Conservation (phyloP, 1,139 yeast species). For the Pichia sp. region DNA sequence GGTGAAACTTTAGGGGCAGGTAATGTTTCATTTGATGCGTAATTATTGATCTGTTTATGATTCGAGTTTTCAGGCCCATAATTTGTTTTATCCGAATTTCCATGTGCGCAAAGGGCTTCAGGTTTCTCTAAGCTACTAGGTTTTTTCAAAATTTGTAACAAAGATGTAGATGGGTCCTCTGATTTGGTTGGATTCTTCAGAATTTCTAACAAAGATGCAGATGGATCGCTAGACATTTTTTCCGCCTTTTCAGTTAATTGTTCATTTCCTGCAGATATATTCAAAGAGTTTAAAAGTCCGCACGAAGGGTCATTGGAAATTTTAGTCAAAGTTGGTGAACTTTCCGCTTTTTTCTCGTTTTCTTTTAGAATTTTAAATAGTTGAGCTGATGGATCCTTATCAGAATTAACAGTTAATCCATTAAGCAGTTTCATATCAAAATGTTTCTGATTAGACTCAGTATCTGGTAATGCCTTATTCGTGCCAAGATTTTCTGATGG, state of each 20-base stretch:
- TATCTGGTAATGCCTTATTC: no score
- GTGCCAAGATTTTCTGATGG: no score
- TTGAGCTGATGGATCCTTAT: conserved; percentile 9
- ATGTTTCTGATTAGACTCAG: not conserved
- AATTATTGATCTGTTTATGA: not conserved
- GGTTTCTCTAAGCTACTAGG: conserved; percentile 6
- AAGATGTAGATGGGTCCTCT: conserved; percentile 8
- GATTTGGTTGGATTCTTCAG: not conserved
- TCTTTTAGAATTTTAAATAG: conserved; percentile 12
- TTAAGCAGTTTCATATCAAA: not conserved
- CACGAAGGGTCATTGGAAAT: not conserved
- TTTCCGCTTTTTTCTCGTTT: not conserved
- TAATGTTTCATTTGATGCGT: not conserved
- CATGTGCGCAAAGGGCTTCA: no score
- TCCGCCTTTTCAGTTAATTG: not conserved
- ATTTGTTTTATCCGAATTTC: no score
- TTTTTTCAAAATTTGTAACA: conserved; percentile 15
- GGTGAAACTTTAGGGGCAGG: not conserved
- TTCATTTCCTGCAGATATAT: no score
- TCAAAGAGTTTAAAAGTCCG: no score
- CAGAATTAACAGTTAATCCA: not conserved
- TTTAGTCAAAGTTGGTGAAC: not conserved
- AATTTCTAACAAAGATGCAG: not conserved
- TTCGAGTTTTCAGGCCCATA: not conserved
- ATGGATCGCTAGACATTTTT: conserved; percentile 4